These are phyloP conservation scores for Lobosporangium transversale DNA, from an alignment of 192 early-diverging fungal genomes.

Conservation along the genomic window DNA sequence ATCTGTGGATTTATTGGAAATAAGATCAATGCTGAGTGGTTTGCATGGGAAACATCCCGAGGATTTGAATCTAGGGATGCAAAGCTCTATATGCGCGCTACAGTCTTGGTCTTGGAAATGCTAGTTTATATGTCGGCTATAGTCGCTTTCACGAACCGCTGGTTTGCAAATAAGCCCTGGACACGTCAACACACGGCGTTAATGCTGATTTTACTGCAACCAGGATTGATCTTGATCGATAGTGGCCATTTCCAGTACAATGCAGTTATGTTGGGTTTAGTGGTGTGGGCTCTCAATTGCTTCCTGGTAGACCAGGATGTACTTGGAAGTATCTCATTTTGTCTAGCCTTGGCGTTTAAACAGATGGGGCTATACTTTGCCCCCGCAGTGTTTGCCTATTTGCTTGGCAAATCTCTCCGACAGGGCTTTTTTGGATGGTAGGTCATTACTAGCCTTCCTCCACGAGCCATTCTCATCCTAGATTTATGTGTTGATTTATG, in stretches of 20 bases:
- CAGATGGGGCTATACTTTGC: constrained; percentile 98
- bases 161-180: constrained; percentile 51
- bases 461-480: too few species aligned
- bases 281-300: constrained; percentile 77
- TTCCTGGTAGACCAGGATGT: constrained; percentile 71
- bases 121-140: constrained; percentile 83
- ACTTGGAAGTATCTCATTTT: constrained; percentile 83
- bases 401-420: constrained; percentile 80
- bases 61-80: constrained; percentile 79
- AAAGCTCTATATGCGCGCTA: constrained; percentile 92
- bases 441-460: too few species aligned
- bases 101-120: constrained; percentile 79
- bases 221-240: constrained; percentile 92
- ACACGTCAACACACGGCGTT: constrained; percentile 55
- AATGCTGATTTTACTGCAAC: constrained; percentile 80
- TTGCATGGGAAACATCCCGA: constrained; percentile 85
- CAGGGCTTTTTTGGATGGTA: constrained; percentile 55
- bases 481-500: too few species aligned
- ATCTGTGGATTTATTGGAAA: constrained; percentile 83
- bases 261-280: constrained; percentile 93
- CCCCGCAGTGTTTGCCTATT: constrained; percentile 88
- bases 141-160: constrained; percentile 67
- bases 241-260: constrained; percentile 99
- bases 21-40: constrained; percentile 82
- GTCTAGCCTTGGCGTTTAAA: constrained; percentile 88